Base-by-base conservation (phyloP, 2,329 filamentous ascomycete species). In the Pseudogymnoascus sp. region DNA sequence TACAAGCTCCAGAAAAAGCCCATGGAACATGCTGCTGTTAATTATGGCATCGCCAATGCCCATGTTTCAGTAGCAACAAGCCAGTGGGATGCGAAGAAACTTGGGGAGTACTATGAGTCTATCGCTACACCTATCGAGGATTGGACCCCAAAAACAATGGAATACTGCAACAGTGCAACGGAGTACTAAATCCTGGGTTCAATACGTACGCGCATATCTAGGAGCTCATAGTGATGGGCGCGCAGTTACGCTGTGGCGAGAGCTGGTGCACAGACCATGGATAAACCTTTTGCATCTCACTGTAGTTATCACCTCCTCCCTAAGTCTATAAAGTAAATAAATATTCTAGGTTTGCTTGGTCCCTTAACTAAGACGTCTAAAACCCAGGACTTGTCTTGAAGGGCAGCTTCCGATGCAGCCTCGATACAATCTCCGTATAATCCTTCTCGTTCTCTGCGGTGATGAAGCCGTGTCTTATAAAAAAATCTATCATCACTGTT, bases 401-500 rank as follows among this genome's bases (percentile, higher is more conserved):
- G n/a, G 66, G 68, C 2, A 73, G 64, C 23, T 63, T 58, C 1
- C 80, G 75, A 67, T 77, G 75, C 65, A 83, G 65, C 35, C 80
- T 72, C 61, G 70, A 72, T 45, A 75, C 75, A 64, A 95, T 89
- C 72, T 91, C 86, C 55, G 89, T 77, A 71, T 88, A 94, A 66
- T 90, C 82, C 61, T 77, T 77, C 75, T 95, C 90, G 62, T 85
- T 87, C 71, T 91, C 89, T 0, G 82, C 75, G 1, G 85, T 92
- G 64, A 95, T 71, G 59, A 91, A 78, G 0, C 89, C 89, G 73
- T 92, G 90, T 23, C 91, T 77, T 52, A 95, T 77, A 68, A 95
- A 84, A 73, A 96, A 96, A 70, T 95, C 91, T 58, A 94, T 79
- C 76, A 93, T 78, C 58, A 93, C 86, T 30, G 88, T 72, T 25